Conservation (phyloP, 2,329 filamentous ascomycete genomes). For the Dryadomyces quercivorus region DNA sequence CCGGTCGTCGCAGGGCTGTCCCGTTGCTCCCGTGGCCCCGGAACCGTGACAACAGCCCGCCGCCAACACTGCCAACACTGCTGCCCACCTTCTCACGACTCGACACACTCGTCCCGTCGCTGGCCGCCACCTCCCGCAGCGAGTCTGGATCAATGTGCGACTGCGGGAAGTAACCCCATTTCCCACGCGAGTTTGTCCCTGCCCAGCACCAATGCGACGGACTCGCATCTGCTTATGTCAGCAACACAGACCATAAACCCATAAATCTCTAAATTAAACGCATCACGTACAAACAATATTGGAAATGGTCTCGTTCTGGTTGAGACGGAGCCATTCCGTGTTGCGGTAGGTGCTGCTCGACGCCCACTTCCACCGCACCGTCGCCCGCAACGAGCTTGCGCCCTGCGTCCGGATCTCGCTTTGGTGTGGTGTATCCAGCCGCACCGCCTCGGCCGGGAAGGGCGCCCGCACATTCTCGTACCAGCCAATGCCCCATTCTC, state of each 20-base stretch:
- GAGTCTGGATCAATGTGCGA: slow-evolving; percentile 34
- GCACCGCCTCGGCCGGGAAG: slow-evolving; percentile 34
- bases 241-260: background rate
- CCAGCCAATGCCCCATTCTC: slow-evolving; percentile 45
- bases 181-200: slow-evolving; percentile 38
- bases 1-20: slow-evolving; percentile 3
- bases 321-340: slow-evolving; percentile 42
- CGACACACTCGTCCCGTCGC: slow-evolving; percentile 11
- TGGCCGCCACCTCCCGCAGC: slow-evolving; percentile 23
- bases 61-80: background rate
- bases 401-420: slow-evolving; percentile 31
- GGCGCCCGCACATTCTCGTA: slow-evolving; percentile 37
- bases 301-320: slow-evolving; percentile 52
- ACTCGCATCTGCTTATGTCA: slow-evolving; percentile 24
- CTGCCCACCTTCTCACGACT: background rate
- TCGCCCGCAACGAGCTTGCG: slow-evolving; percentile 32
- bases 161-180: slow-evolving; percentile 40
- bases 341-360: slow-evolving; percentile 24
- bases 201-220: slow-evolving; percentile 45
- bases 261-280: no score
- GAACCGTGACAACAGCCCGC: slow-evolving; percentile 8
- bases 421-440: slow-evolving; percentile 29
- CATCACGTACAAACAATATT: slow-evolving; percentile 46
- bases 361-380: slow-evolving; percentile 37
- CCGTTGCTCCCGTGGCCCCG: slow-evolving; percentile 4